These are phyloP conservation scores for Panaeolus cyanescens DNA, from an alignment of 768 basidiomycete species.

Conservation along the genomic window DNA sequence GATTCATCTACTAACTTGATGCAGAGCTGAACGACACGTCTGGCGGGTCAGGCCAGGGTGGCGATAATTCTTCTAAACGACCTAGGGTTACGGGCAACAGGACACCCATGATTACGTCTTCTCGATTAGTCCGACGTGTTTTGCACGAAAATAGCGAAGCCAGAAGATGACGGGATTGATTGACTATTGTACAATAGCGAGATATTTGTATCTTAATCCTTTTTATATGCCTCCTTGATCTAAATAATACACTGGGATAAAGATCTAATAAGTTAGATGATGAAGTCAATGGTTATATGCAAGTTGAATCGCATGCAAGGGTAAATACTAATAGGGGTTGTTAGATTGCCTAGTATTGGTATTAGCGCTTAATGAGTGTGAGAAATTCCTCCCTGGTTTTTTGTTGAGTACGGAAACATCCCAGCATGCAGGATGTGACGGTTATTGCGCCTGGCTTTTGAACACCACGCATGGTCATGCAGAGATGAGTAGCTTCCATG, in stretches of 20 bases:
- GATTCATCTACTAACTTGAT: not conserved
- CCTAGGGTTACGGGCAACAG: not conserved
- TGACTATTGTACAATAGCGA: not conserved
- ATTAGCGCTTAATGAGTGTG: conserved; percentile 68
- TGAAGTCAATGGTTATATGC: conserved; percentile 31
- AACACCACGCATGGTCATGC: conserved; percentile 99
- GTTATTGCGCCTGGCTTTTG: conserved; percentile 97
- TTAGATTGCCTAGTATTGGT: not conserved
- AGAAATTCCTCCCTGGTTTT: conserved; percentile 98
- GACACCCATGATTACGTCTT: not conserved
- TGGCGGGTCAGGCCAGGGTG: not conserved
- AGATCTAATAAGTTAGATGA: conserved; percentile 7
- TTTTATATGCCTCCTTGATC: not conserved
- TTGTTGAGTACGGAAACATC: conserved; percentile 97
- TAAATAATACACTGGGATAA: conserved; percentile 2
- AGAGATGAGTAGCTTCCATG: conserved; percentile 98
- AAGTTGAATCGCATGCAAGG: conserved; percentile 20
- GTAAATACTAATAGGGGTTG: not conserved
- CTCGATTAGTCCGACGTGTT: conserved; percentile 15
- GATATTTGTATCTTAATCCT: conserved; percentile 1
- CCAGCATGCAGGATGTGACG: conserved; percentile 96
- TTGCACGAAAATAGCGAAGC: conserved; percentile 27
- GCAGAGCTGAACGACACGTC: not conserved
- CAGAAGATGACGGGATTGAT: conserved; percentile 23
- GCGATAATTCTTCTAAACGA: not conserved